Evolutionary conservation across 129 eudicot genomes (phyloP).

Genomic region (Flaveria brownii): DNA sequence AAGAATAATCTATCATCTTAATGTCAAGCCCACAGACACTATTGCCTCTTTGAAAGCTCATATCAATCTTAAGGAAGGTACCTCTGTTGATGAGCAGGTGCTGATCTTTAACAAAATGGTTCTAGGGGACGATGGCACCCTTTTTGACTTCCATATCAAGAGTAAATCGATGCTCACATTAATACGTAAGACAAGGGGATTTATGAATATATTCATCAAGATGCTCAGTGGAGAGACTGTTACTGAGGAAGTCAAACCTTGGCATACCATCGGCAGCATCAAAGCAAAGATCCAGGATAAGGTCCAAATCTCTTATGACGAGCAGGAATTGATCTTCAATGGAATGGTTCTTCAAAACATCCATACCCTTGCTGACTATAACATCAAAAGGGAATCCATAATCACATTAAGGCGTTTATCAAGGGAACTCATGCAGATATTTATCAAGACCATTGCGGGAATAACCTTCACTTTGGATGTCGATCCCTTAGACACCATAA

Average conservation of each 20-base stretch:
- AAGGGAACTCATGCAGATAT: not conserved
- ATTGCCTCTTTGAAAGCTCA: not conserved
- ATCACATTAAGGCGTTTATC: not conserved
- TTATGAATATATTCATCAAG: not conserved
- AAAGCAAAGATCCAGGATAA: slow-evolving; percentile 4
- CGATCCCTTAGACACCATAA: not conserved
- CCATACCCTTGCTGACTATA: not conserved
- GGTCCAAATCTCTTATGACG: not conserved
- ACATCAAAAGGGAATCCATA: not conserved
- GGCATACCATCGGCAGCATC: not conserved
- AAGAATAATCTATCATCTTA: not conserved
- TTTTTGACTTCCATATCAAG: not conserved
- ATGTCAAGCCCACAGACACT: not conserved
- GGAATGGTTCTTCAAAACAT: not conserved
- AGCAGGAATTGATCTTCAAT: slow-evolving; percentile 10
- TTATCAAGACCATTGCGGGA: not conserved
- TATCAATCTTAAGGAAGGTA: not conserved
- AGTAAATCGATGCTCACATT: not conserved
- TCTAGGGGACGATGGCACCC: not conserved
- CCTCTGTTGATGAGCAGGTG: not conserved
- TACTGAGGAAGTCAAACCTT: not conserved
- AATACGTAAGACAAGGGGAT: not conserved
- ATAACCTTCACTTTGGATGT: not conserved
- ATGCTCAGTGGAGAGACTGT: not conserved
- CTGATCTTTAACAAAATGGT: not conserved